phyloP scores from a whole-genome alignment of 495 filamentous ascomycete species.

The Filosporella fistucella region DNA sequence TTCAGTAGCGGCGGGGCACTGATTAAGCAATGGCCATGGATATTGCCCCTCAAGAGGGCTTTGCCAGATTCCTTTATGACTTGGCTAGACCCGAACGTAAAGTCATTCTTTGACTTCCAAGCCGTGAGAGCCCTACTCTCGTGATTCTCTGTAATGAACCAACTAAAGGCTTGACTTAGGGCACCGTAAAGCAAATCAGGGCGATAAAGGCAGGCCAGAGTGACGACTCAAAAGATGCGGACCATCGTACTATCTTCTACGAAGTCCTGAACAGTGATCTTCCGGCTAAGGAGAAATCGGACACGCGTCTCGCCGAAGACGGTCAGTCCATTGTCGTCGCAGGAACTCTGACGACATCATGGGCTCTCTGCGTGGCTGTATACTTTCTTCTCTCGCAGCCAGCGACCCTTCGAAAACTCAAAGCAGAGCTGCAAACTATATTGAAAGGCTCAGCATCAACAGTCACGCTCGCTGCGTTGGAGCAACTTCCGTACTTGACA shows the following conservation, averaged over 20 bases:
- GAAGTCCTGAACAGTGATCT: constrained; percentile 19
- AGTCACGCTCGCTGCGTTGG: constrained; percentile 25
- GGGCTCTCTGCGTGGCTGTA: constrained; percentile 27
- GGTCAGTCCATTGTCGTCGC: constrained; percentile 24
- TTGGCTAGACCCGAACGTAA: neutral
- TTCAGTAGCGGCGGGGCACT: neutral
- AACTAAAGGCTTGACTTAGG: constrained; percentile 1
- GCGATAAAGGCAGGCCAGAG: neutral
- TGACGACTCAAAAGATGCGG: neutral
- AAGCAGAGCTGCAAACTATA: constrained; percentile 23
- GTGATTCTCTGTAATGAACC: neutral
- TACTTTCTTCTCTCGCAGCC: constrained; percentile 30
- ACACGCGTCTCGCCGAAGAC: constrained; percentile 26
- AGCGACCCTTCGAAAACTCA: constrained; percentile 22
- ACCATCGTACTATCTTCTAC: constrained; percentile 13
- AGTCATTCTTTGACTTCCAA: neutral
- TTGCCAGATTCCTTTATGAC: neutral
- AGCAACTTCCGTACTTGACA: constrained; percentile 42
- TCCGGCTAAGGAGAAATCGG: constrained; percentile 24
- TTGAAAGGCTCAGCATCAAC: constrained; percentile 16
- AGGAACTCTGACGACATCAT: constrained; percentile 25
- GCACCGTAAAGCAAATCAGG: constrained; percentile 7
- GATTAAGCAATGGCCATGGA: constrained; percentile 1
- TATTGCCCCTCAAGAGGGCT: neutral
- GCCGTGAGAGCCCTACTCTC: neutral